A percentile compares a stretch with the other conserved stretches of the same genome.
Conservation (phyloP, 177 flowering plant species). For the Vitis hybrid region DNA sequence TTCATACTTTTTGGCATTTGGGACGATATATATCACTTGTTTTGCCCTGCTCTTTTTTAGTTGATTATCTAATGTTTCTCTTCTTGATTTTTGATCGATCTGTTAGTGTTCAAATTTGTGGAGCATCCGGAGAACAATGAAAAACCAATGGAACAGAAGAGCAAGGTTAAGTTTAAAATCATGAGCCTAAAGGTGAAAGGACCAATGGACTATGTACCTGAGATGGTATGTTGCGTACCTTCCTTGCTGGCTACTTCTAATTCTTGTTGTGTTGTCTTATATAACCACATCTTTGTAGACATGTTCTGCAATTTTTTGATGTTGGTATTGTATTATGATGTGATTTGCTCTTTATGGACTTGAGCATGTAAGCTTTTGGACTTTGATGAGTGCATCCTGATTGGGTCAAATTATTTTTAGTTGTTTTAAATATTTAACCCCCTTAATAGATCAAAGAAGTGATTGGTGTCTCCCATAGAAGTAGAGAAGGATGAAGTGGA, state of each 20-base stretch:
- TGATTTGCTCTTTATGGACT: neutral
- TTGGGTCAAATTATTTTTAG: neutral
- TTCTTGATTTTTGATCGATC: conserved; percentile 6
- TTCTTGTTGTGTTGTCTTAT: neutral
- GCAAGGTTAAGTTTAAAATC: conserved; percentile 47
- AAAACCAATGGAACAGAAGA: conserved; percentile 43
- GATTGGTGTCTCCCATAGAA: no score
- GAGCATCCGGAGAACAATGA: conserved; percentile 54
- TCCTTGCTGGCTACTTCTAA: neutral
- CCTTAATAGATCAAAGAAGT: no score
- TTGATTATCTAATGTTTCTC: neutral
- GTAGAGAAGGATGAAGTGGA: no score
- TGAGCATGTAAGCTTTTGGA: neutral
- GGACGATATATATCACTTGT: neutral
- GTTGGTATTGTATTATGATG: neutral
- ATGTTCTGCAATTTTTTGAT: neutral
- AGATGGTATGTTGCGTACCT: conserved; percentile 34
- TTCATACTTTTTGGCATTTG: neutral
- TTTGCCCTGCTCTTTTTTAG: neutral
- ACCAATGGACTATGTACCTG: conserved; percentile 49
- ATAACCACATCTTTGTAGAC: neutral
- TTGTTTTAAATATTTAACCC: neutral
- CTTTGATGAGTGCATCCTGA: neutral
- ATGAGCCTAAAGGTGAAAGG: conserved; percentile 55
- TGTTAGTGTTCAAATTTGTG: conserved; percentile 51